Conservation (phyloP, 345 rosid genomes). For the Bruguiera parviflora region DNA sequence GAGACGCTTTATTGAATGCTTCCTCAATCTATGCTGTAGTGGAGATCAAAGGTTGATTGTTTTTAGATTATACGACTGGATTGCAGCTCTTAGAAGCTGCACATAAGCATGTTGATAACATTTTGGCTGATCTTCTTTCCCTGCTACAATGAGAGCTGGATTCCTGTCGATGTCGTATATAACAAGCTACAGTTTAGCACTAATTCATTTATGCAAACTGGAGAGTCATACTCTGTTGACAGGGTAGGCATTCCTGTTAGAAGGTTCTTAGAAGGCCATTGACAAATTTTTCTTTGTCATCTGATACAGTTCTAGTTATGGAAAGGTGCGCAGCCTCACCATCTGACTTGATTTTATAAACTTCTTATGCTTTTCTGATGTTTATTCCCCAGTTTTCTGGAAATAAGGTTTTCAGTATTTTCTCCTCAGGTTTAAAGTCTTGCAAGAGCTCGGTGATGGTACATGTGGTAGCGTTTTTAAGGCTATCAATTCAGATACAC, state of each 20-base stretch:
- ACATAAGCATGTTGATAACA: conserved; percentile 63
- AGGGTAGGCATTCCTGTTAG: conserved; percentile 48
- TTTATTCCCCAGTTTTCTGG: background rate
- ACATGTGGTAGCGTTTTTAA: conserved; percentile 91
- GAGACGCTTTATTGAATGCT: conserved; percentile 4
- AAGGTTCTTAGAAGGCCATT: conserved; percentile 58
- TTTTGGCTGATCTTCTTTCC: conserved; percentile 43
- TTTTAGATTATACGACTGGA: conserved; percentile 48
- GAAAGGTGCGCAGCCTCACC: conserved; percentile 55
- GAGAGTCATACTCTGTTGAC: conserved; percentile 34
- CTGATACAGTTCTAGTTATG: conserved; percentile 43
- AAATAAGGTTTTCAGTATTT: conserved; percentile 3
- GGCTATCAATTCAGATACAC: conserved; percentile 68
- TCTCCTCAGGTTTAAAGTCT: conserved; percentile 60
- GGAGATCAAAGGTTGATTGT: conserved; percentile 20
- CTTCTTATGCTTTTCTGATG: conserved; percentile 2
- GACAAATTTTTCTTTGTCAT: conserved; percentile 46
- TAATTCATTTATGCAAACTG: conserved; percentile 38
- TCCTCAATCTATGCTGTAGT: conserved; percentile 9
- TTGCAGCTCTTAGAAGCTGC: conserved; percentile 86
- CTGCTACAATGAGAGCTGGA: conserved; percentile 49
- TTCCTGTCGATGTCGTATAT: conserved; percentile 41
- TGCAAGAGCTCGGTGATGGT: conserved; percentile 94
- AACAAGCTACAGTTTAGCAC: conserved; percentile 65
- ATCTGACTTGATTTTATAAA: conserved; percentile 6